These are phyloP conservation scores for Aspergillus brunneoviolaceus DNA, from an alignment of 2,329 filamentous ascomycete genomes.

Conservation along the genomic window DNA sequence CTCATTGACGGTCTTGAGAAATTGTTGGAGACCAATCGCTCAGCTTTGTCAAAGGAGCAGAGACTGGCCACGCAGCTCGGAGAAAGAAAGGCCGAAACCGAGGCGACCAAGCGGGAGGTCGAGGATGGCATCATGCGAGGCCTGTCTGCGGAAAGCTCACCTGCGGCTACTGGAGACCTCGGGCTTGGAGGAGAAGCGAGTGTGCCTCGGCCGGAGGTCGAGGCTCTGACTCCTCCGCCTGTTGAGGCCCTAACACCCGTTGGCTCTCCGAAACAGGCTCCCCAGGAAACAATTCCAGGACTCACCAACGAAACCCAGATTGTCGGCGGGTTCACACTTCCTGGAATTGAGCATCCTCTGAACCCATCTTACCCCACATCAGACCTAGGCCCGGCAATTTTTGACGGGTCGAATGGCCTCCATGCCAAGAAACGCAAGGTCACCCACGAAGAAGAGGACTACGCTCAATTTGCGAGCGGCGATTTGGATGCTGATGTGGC, in stretches of 20 bases:
- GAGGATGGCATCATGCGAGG: slow-evolving; percentile 89
- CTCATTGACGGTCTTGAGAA: slow-evolving; percentile 81
- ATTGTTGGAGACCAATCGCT: slow-evolving; percentile 71
- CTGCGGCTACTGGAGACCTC: slow-evolving; percentile 44
- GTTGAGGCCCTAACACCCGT: slow-evolving; percentile 57
- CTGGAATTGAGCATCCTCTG: slow-evolving; percentile 21
- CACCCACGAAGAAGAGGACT: slow-evolving; percentile 43
- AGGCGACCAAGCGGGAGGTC: slow-evolving; percentile 81
- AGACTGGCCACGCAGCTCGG: slow-evolving; percentile 62
- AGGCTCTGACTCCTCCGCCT: slow-evolving; percentile 80
- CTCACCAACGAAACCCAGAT: slow-evolving; percentile 17
- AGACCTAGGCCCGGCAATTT: slow-evolving; percentile 20
- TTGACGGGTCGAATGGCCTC: slow-evolving; percentile 27
- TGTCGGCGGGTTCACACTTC: slow-evolving; percentile 20
- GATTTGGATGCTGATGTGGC: slow-evolving; percentile 63
- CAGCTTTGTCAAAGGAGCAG: slow-evolving; percentile 69
- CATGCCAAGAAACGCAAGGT: slow-evolving; percentile 52
- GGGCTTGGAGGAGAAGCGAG: slow-evolving; percentile 26
- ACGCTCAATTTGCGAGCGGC: slow-evolving; percentile 50
- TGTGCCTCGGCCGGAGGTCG: slow-evolving; percentile 69
- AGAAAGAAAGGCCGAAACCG: slow-evolving; percentile 68
- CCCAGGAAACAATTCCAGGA: slow-evolving; percentile 32
- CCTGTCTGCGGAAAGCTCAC: slow-evolving; percentile 61
- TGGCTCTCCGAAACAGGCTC: slow-evolving; percentile 46
- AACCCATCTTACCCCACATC: slow-evolving; percentile 19